A percentile compares a stretch with the other conserved stretches of the same genome.
These are phyloP conservation scores for Amauroascus verrucosus DNA, from an alignment of 2,329 filamentous ascomycete genomes.

Conservation along the genomic window DNA sequence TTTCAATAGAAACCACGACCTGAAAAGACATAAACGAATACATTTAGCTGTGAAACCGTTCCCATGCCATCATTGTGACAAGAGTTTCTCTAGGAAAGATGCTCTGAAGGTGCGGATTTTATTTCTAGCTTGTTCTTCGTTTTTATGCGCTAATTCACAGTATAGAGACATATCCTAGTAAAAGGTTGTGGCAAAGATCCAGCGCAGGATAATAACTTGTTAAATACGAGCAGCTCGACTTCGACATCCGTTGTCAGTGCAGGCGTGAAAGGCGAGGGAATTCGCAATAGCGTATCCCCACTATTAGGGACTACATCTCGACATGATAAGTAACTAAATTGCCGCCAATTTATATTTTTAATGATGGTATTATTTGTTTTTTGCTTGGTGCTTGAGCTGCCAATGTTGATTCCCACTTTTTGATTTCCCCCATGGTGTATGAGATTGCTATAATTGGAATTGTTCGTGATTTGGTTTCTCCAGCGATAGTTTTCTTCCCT, in stretches of 20 bases:
- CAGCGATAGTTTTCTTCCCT: background rate
- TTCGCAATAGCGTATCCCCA: background rate
- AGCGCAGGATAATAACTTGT: conserved; percentile 1
- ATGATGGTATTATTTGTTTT: background rate
- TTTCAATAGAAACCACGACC: conserved; percentile 91
- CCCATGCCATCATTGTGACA: conserved; percentile 81
- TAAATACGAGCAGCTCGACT: background rate
- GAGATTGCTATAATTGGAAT: background rate
- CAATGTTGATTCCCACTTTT: background rate
- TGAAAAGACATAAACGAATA: conserved; percentile 92
- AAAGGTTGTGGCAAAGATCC: conserved; percentile 49
- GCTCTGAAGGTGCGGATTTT: conserved; percentile 69
- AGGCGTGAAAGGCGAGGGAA: background rate
- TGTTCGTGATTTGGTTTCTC: background rate
- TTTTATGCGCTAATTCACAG: conserved; percentile 10
- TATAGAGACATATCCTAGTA: conserved; percentile 52
- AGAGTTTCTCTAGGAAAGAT: conserved; percentile 94
- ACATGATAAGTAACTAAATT: background rate
- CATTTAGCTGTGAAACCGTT: conserved; percentile 94
- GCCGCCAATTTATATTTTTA: background rate
- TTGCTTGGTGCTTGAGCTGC: background rate
- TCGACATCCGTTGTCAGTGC: background rate
- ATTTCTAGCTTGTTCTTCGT: conserved; percentile 10
- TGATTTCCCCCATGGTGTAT: conserved; percentile 3
- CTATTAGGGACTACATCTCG: background rate